Base-by-base conservation (phyloP, 495 filamentous ascomycete species). In the Tirmania nivea region DNA sequence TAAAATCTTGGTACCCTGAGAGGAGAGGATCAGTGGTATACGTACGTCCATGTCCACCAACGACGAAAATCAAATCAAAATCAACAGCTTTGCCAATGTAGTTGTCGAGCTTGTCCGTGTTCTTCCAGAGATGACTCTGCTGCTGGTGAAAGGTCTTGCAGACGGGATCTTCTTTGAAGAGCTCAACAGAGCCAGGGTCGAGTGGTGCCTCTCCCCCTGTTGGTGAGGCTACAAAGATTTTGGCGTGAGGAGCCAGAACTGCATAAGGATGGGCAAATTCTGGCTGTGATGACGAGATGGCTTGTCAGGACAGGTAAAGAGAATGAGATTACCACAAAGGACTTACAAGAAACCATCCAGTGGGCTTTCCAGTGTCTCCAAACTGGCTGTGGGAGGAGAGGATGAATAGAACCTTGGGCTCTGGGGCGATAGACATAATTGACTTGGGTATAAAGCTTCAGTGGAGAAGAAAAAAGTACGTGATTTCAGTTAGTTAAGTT, bases 21-120 rank as follows among this genome's bases (percentile, higher is more conserved):
- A 19, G 20, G 19, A 6, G n/a, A 7, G 48, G 4, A n/a, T 21
- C 34, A 14, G 21, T 39, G 35, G 50, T 50, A 14, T 17, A 68
- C 75, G 50, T 67, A 78, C 76, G 81, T n/a, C 82, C 83, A 66
- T 86, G 79, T 21, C 83, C 83, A 58, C 83, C 83, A 11, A 83
- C 80, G 64, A 74, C 84, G 65, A 80, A 84, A 48, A 86, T 66
- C 21, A 77, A 81, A 52, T 77, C 81, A 60, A 77, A 86, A 48
- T 84, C 78, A 45, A 55, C 63, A 0, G 73, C 72, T 34, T 69
- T 69, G 0, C 76, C 73, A 0, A 72, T 42, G 49, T 81, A 69
- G 3, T 69, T 61, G 0, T 65, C 56, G 1, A 86, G 62, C 54
- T 72, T 71, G 2, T 69, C 55, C 0, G 81, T 84, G 34, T 78